phyloP scores from a whole-genome alignment of 352 stramenopile genomes.

The Globisporangium nodosum region DNA sequence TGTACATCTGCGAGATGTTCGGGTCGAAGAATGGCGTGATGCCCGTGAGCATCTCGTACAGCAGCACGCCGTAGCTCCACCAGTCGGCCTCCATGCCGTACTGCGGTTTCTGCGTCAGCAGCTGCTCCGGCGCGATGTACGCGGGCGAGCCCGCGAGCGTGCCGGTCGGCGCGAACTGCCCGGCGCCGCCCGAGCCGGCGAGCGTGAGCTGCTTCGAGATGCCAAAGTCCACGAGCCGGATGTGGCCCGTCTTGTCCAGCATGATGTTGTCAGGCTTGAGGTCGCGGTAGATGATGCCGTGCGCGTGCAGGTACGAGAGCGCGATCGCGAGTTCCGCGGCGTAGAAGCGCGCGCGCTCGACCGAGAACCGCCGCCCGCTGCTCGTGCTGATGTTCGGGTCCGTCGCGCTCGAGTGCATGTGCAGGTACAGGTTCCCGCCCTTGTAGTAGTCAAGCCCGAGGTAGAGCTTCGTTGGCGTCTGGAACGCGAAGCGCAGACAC shows the following conservation, averaged over 20 bases:
- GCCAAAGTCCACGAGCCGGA: conserved; percentile 99
- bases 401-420: conserved; percentile 86
- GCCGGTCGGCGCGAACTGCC: conserved; percentile 52
- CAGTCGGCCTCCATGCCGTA: conserved; percentile 88
- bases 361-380: conserved; percentile 83
- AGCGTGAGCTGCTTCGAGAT: conserved; percentile 91
- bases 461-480: conserved; percentile 80
- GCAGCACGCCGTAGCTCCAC: conserved; percentile 88
- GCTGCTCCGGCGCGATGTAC: conserved; percentile 82
- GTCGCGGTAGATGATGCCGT: conserved; percentile 86
- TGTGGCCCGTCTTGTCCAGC: conserved; percentile 95
- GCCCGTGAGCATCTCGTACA: conserved; percentile 89
- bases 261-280: conserved; percentile 90
- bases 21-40: conserved; percentile 84
- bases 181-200: conserved; percentile 8
- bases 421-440: conserved; percentile 78
- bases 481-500: conserved; percentile 81
- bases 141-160: conserved; percentile 77
- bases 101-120: conserved; percentile 78
- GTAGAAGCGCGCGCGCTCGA: conserved; percentile 94
- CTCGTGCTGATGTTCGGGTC: conserved; percentile 73
- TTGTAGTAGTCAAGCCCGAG: conserved; percentile 84
- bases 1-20: conserved; percentile 86
- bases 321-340: conserved; percentile 95
- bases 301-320: conserved; percentile 90